Conservation (phyloP, 2,329 filamentous ascomycete species). For the Tolypocladium sp. region DNA sequence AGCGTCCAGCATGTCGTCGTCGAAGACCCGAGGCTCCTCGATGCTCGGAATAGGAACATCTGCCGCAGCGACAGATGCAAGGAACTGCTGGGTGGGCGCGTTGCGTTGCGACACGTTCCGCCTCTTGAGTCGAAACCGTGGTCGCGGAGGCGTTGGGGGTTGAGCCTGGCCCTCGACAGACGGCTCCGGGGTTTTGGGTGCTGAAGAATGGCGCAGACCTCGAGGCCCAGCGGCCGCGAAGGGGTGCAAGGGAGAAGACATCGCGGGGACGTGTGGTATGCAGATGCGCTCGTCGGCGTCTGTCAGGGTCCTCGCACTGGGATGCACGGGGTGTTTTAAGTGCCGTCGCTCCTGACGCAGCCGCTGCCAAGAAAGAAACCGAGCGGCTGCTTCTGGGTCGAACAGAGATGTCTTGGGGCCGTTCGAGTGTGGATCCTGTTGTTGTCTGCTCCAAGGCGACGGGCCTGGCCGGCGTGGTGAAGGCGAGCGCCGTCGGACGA, state of each 20-base stretch:
- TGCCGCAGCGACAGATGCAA: conserved; percentile 57
- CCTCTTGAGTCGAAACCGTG: conserved; percentile 45
- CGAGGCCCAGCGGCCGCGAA: conserved; percentile 34
- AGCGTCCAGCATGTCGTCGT: conserved; percentile 32
- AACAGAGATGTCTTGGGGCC: not conserved
- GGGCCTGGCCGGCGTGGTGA: not conserved
- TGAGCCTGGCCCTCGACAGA: conserved; percentile 22
- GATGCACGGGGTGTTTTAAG: conserved; percentile 7
- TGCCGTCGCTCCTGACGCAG: not conserved
- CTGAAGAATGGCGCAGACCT: conserved; percentile 28
- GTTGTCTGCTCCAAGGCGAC: not conserved
- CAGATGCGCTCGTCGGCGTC: conserved; percentile 2
- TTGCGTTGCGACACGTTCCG: conserved; percentile 42
- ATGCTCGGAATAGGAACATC: conserved; percentile 58
- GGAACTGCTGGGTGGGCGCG: conserved; percentile 55
- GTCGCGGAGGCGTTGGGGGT: conserved; percentile 41
- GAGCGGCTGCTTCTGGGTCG: not conserved
- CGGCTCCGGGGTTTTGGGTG: conserved; percentile 46
- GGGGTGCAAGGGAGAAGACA: conserved; percentile 38
- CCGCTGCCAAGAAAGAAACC: not conserved
- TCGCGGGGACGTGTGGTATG: conserved; percentile 12
- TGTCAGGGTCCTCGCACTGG: conserved; percentile 2
- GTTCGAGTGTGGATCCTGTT: not conserved
- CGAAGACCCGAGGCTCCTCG: conserved; percentile 40
- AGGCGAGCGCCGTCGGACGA: not conserved